phyloP scores from a whole-genome alignment of 1,284 basidiomycete genomes.

The Mycena citricolor region DNA sequence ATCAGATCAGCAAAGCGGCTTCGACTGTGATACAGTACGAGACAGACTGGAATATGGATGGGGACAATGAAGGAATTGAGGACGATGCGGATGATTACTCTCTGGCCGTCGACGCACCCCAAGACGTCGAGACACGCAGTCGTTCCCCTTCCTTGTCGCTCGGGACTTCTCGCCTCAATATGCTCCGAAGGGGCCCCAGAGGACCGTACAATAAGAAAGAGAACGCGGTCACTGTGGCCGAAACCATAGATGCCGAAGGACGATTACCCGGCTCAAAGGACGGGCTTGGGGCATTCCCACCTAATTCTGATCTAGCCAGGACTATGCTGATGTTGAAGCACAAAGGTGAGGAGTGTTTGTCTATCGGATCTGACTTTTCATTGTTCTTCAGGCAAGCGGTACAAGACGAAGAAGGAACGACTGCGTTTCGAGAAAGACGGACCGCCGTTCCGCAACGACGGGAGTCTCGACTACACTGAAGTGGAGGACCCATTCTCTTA shows the following conservation, averaged over 20 bases:
- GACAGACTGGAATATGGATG: conserved; percentile 78
- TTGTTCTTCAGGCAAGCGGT: conserved; percentile 57
- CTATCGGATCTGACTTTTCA: conserved; percentile 1
- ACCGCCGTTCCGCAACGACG: conserved; percentile 62
- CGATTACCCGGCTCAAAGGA: conserved; percentile 72
- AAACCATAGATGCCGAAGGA: conserved; percentile 64
- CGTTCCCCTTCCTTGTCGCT: conserved; percentile 39
- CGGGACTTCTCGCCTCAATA: conserved; percentile 39
- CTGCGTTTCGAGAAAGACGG: conserved; percentile 71
- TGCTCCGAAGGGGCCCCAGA: conserved; percentile 40
- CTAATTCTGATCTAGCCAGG: conserved; percentile 65
- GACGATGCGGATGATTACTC: conserved; percentile 24
- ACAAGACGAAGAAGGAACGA: conserved; percentile 76
- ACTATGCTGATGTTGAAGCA: conserved; percentile 70
- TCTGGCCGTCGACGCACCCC: conserved; percentile 42
- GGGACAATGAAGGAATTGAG: conserved; percentile 66
- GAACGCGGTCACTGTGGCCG: conserved; percentile 39
- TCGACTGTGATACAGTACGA: conserved; percentile 76
- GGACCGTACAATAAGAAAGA: conserved; percentile 48
- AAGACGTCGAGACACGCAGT: conserved; percentile 34
- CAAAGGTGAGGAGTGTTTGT: conserved; percentile 48
- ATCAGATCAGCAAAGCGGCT: conserved; percentile 68
- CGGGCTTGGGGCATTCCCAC: conserved; percentile 67
- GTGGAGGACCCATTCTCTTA: conserved; percentile 78
- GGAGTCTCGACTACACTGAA: conserved; percentile 74